These are phyloP conservation scores for Ophiostoma populinum DNA, from an alignment of 2,329 filamentous ascomycete species.

Conservation along the genomic window DNA sequence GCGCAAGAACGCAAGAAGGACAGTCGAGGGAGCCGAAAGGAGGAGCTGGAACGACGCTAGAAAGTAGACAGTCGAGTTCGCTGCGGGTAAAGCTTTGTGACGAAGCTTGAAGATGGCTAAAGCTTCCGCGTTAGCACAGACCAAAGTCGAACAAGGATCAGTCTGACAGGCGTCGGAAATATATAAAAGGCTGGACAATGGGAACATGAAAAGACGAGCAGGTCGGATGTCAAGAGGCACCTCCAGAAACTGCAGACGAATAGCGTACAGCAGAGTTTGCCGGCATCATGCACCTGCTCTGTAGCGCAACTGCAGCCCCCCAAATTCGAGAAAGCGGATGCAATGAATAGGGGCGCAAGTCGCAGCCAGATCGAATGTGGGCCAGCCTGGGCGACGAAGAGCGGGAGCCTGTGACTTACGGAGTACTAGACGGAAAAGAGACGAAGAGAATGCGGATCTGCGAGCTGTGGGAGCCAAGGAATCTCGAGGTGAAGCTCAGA, in stretches of 20 bases:
- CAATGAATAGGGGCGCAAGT: constrained; percentile 4
- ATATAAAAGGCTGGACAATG: not conserved
- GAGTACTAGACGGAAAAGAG: too few species aligned
- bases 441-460: too few species aligned
- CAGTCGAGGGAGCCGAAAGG: constrained; percentile 16
- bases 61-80: too few species aligned
- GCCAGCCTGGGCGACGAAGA: too few species aligned
- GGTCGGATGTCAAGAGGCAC: too few species aligned
- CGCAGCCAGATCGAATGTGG: constrained; percentile 3
- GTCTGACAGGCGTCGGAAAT: not conserved
- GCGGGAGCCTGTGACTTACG: too few species aligned
- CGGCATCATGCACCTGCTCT: not conserved
- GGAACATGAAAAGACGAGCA: too few species aligned
- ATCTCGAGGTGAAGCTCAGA: too few species aligned
- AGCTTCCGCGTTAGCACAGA: too few species aligned
- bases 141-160: constrained; percentile 1
- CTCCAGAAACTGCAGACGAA: constrained; percentile 1
- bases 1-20: constrained; percentile 8
- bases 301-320: constrained; percentile 3
- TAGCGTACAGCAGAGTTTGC: not conserved
- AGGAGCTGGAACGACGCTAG: constrained; percentile 11
- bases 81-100: too few species aligned
- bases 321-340: constrained; percentile 6
- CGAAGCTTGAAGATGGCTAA: too few species aligned
- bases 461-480: too few species aligned